Conservation (phyloP, 1,139 yeast genomes). For the Geotrichum reessii region DNA sequence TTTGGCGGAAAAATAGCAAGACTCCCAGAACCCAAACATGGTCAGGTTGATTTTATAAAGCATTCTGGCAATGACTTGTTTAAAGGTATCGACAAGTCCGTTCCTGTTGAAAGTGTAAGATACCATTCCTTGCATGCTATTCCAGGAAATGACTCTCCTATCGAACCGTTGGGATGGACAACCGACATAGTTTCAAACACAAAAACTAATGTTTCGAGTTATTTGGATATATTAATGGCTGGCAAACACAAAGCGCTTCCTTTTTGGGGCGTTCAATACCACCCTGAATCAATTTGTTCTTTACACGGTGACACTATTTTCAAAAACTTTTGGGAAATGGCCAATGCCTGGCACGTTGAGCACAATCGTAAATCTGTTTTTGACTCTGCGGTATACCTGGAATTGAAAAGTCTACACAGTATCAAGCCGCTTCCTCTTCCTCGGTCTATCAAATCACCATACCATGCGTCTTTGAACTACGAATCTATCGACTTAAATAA, state of each 20-base stretch:
- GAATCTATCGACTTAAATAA: constrained; percentile 1
- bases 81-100: constrained; percentile 34
- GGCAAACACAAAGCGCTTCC: constrained; percentile 58
- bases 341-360: constrained; percentile 32
- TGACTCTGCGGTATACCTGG: constrained; percentile 15
- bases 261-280: constrained; percentile 92
- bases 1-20: constrained; percentile 54
- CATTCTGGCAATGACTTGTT: constrained; percentile 39
- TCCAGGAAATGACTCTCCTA: constrained; percentile 23
- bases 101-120: constrained; percentile 60
- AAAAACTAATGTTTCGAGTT: constrained; percentile 11
- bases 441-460: not conserved
- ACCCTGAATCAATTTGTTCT: constrained; percentile 93
- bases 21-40: constrained; percentile 66
- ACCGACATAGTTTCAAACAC: constrained; percentile 25
- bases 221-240: constrained; percentile 63
- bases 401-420: constrained; percentile 22
- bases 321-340: constrained; percentile 55
- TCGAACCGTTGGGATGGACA: constrained; percentile 25
- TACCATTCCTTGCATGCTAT: constrained; percentile 79
- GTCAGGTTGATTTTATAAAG: constrained; percentile 61
- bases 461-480: not conserved
- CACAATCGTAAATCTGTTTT: constrained; percentile 9
- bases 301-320: constrained; percentile 55
- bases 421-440: constrained; percentile 26